Percentiles rank a stretch among this genome's conserved stretches.
phyloP scores from a whole-genome alignment of 2,329 filamentous ascomycete species.

The Chaetomium sp. region DNA sequence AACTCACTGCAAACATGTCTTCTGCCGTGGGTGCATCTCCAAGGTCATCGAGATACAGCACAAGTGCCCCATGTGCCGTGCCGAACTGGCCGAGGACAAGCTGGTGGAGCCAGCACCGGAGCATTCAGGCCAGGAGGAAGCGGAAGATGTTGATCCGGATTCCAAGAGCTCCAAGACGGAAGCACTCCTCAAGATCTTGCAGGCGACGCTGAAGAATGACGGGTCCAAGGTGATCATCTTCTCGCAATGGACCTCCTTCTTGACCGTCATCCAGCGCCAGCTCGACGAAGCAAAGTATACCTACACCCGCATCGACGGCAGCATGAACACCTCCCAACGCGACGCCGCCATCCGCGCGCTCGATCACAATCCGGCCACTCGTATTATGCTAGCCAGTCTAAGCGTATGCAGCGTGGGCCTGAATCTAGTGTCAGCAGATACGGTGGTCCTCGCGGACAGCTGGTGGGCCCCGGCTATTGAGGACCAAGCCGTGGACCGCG shows the following conservation, averaged over 20 bases:
- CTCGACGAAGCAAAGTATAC: conserved; percentile 54
- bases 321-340: conserved; percentile 64
- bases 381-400: conserved; percentile 74
- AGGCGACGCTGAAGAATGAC: conserved; percentile 58
- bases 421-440: conserved; percentile 79
- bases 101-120: conserved; percentile 61
- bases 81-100: conserved; percentile 53
- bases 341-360: conserved; percentile 65
- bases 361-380: conserved; percentile 59
- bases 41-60: conserved; percentile 67
- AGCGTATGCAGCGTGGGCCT: conserved; percentile 79
- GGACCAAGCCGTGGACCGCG: conserved; percentile 83
- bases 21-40: conserved; percentile 67
- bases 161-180: conserved; percentile 77
- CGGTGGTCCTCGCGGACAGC: conserved; percentile 74
- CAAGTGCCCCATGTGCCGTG: conserved; percentile 80
- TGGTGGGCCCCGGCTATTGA: conserved; percentile 94
- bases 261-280: conserved; percentile 64
- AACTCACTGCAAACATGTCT: conserved; percentile 77
- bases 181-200: conserved; percentile 67
- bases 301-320: conserved; percentile 72
- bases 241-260: conserved; percentile 70
- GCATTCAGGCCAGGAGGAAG: conserved; percentile 37
- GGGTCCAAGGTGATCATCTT: conserved; percentile 67
- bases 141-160: conserved; percentile 51